Base-by-base conservation (phyloP, 257 asterid genomes). In the Nicotiana undulata region DNA sequence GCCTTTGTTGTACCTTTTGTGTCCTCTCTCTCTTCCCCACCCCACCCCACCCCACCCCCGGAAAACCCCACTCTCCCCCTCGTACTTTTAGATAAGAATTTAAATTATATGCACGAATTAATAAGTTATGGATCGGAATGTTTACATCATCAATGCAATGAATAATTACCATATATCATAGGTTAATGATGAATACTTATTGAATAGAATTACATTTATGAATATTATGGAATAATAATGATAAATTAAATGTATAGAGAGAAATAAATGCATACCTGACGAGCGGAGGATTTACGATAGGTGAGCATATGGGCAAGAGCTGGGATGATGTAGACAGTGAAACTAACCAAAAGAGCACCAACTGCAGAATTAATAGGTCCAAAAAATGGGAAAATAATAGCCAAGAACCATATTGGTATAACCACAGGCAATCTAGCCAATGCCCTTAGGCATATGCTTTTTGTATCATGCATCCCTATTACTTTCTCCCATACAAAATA, bases 401-500 rank as follows among this genome's bases (percentile, higher is more conserved):
- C 99, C 89, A 95, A 79, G 88, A 95, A 95, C 99, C 99, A 95
- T 72, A 95, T 93, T 0, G 99, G 99, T 52, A 95, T 83, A 79
- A 95, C 99, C 61, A 95, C 96, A 0, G 99, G 99, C 17, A 95
- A 81, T 81, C 99, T 85, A 1, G 96, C 98, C 1, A 92, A 88
- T 3, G 99, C 99, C 90, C 99, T 88, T 49, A 93, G 1, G 26
- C 97, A 95, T 49, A 95, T 88, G 90, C 99, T 95, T 37, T 75
- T 91, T 1, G 98, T 91, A 79, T 93, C 95, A 75, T 95, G 99
- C 97, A 95, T 90, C 31, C 98, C 98, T 24, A 95, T 93, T 80
- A 92, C 98, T 85, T 95, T 95, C 90, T 95, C 99, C 99, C 98
- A 94, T 72, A 94, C 98, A 56, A 95, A 95, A 84, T 95, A 95